phyloP scores from a whole-genome alignment of 495 filamentous ascomycete genomes.

The Wilcoxina mikolae region DNA sequence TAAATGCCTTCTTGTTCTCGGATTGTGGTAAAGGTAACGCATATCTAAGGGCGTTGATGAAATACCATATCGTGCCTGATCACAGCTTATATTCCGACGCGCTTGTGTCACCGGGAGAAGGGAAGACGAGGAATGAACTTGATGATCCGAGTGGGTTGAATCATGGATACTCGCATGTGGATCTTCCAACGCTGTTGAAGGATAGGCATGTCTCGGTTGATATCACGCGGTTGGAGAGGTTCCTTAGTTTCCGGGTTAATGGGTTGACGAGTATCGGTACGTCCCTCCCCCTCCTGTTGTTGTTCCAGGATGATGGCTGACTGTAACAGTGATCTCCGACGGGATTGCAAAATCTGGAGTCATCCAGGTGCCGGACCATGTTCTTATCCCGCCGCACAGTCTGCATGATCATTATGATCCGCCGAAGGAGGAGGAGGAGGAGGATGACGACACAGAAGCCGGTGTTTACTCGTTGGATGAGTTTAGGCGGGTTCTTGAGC shows the following conservation, averaged over 20 bases:
- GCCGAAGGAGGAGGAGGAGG: slow-evolving; percentile 25
- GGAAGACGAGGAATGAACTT: not conserved
- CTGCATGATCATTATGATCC: slow-evolving; percentile 28
- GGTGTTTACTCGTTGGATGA: not conserved
- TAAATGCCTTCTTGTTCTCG: slow-evolving; percentile 68
- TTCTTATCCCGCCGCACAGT: slow-evolving; percentile 54
- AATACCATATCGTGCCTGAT: slow-evolving; percentile 63
- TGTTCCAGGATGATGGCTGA: slow-evolving; percentile 1
- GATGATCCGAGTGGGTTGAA: slow-evolving; percentile 10
- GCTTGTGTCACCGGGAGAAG: slow-evolving; percentile 33
- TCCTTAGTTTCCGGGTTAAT: slow-evolving; percentile 55
- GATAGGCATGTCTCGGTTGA: slow-evolving; percentile 49
- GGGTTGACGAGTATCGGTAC: slow-evolving; percentile 33
- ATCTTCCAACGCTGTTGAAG: slow-evolving; percentile 51
- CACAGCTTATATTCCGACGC: slow-evolving; percentile 72
- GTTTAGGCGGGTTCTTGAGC: not conserved
- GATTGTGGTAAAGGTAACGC: slow-evolving; percentile 48
- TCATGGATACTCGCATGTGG: slow-evolving; percentile 36
- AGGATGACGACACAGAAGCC: slow-evolving; percentile 38
- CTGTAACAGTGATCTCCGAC: slow-evolving; percentile 46
- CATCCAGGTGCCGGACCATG: slow-evolving; percentile 52
- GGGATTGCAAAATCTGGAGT: slow-evolving; percentile 58
- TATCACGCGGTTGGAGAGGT: slow-evolving; percentile 45
- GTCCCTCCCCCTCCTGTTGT: not conserved
- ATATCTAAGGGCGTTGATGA: slow-evolving; percentile 56